Conservation (phyloP, 2,329 filamentous ascomycete species). For the Helotiales sp. region DNA sequence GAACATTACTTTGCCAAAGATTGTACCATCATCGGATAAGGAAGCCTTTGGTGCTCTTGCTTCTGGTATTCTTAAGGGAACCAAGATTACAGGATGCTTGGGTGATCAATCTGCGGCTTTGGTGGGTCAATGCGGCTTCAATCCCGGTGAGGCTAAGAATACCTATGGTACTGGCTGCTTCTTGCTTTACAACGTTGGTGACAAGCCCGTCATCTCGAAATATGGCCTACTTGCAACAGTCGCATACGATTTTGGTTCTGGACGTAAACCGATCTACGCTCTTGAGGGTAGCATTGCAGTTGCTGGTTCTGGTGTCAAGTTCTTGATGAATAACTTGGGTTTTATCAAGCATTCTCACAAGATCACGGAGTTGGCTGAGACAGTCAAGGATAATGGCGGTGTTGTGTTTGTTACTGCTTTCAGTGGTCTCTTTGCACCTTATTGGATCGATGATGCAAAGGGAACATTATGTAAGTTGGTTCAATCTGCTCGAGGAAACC, state of each 20-base stretch:
- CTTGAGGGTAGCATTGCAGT: conserved; percentile 78
- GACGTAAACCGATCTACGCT: conserved; percentile 68
- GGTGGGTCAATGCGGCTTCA: conserved; percentile 78
- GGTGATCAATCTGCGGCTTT: conserved; percentile 81
- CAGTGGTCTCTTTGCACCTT: conserved; percentile 71
- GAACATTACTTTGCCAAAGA: conserved; percentile 73
- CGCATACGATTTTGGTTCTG: conserved; percentile 70
- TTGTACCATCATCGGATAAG: conserved; percentile 71
- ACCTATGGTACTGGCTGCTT: conserved; percentile 87
- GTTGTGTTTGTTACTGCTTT: conserved; percentile 72
- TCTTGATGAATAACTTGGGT: conserved; percentile 64
- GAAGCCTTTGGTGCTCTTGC: conserved; percentile 67
- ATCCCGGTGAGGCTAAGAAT: conserved; percentile 76
- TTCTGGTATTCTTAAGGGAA: conserved; percentile 62
- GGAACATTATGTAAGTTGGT: conserved; percentile 61
- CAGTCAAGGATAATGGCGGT: conserved; percentile 66
- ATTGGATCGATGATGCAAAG: conserved; percentile 75
- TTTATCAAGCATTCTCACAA: conserved; percentile 62
- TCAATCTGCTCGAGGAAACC: neutral
- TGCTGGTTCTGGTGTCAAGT: conserved; percentile 74
- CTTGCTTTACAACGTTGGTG: conserved; percentile 78
- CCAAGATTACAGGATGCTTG: conserved; percentile 73
- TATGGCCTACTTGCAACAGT: conserved; percentile 78
- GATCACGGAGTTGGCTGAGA: conserved; percentile 63
- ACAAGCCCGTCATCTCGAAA: conserved; percentile 75